A percentile compares a stretch with the other conserved stretches of the same genome.
phyloP scores from a whole-genome alignment of 169 alveolate species.

The Plasmodium blacklocki region DNA sequence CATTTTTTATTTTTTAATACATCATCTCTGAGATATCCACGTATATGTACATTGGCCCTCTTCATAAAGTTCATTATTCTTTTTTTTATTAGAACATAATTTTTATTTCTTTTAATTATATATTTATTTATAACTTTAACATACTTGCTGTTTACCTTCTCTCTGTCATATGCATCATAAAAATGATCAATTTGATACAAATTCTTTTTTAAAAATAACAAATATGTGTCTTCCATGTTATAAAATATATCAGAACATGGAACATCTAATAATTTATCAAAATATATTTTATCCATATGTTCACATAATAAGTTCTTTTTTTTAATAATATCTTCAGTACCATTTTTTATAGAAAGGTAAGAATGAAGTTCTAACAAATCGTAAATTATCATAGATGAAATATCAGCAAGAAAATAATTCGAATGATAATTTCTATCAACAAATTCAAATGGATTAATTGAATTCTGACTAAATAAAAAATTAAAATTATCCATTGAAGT shows the following conservation, averaged over 20 bases:
- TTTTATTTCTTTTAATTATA: constrained; percentile 49
- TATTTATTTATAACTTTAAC: constrained; percentile 9
- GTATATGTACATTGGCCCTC: too few relatives aligned
- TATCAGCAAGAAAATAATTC: constrained; percentile 77
- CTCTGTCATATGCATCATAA: constrained; percentile 28
- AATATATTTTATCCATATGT: constrained; percentile 46
- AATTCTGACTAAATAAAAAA: constrained; percentile 82
- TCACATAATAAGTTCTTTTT: constrained; percentile 7
- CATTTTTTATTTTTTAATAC: too few relatives aligned
- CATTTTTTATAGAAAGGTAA: constrained; percentile 62
- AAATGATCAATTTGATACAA: constrained; percentile 12
- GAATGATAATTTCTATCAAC: constrained; percentile 78
- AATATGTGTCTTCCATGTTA: constrained; percentile 28
- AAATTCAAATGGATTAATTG: constrained; percentile 88
- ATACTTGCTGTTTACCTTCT: constrained; percentile 6
- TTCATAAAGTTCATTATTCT: not conserved
- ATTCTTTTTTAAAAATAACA: constrained; percentile 59
- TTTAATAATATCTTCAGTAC: constrained; percentile 18
- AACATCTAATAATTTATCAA: constrained; percentile 29
- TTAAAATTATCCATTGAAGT: constrained; percentile 90
- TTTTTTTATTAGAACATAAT: not conserved
- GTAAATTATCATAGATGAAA: constrained; percentile 69
- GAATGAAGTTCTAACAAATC: constrained; percentile 77
- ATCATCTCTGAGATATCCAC: too few relatives aligned
- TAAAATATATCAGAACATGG: not conserved